A percentile compares a stretch with the other conserved stretches of the same genome.
Conservation (phyloP, 257 asterid species). For the Misopates orontium region DNA sequence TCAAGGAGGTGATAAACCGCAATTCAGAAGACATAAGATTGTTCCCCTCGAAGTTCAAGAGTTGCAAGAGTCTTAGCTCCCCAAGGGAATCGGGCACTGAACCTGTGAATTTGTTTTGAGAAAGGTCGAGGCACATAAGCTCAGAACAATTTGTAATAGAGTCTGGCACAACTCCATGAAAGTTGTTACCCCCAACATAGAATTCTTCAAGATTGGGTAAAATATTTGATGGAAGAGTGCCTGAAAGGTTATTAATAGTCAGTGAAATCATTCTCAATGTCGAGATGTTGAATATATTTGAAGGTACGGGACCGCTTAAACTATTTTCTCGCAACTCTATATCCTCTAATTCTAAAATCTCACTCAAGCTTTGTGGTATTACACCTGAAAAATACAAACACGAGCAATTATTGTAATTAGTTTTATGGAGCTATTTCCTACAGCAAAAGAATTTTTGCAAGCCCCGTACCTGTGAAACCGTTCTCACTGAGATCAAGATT, state of each 20-base stretch:
- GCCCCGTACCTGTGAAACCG: too few relatives aligned
- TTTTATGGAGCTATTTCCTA: too few relatives aligned
- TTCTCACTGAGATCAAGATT: too few relatives aligned
- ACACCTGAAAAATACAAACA: too few relatives aligned
- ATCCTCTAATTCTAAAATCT: too few relatives aligned
- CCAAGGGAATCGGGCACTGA: not conserved
- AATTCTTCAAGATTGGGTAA: not conserved
- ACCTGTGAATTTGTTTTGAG: not conserved
- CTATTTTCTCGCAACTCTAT: not conserved
- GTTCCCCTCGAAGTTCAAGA: not conserved
- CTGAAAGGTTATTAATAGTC: not conserved
- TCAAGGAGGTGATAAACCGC: constrained; percentile 22
- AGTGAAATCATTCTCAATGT: not conserved
- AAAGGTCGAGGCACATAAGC: not conserved
- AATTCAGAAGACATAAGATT: too few relatives aligned
- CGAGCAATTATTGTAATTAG: too few relatives aligned
- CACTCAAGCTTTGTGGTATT: too few relatives aligned
- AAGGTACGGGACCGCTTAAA: not conserved
- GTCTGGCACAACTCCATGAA: not conserved
- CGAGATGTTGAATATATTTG: constrained; percentile 16
- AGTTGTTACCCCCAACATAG: constrained; percentile 5
- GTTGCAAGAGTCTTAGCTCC: not conserved
- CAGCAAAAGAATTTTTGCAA: too few relatives aligned
- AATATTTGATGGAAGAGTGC: constrained; percentile 2
- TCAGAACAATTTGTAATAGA: not conserved